These are phyloP conservation scores for Aurantiochytrium sp. DNA, from an alignment of 108 stramenopile genomes.

Conservation along the genomic window DNA sequence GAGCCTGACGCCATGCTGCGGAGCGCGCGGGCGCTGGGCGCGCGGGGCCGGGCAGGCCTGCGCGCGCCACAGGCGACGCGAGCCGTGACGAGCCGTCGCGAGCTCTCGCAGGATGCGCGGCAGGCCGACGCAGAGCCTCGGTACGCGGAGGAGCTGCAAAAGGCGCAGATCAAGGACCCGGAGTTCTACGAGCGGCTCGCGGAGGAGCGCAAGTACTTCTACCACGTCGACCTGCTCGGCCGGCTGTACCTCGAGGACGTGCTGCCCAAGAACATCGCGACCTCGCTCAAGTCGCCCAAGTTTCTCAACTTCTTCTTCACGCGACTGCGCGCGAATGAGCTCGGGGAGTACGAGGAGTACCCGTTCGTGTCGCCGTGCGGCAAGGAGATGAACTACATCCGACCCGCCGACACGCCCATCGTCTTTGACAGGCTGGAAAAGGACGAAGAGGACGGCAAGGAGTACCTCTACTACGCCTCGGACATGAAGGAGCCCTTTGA, in stretches of 20 bases:
- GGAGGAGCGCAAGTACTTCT: slow-evolving; percentile 33
- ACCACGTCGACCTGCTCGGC: slow-evolving; percentile 29
- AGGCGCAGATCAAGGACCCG: background rate
- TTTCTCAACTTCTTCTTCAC: slow-evolving; percentile 38
- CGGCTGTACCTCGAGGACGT: slow-evolving; percentile 26
- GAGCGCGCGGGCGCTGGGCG: too few relatives aligned
- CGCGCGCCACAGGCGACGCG: too few relatives aligned
- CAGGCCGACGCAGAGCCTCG: background rate
- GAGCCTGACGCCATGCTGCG: too few relatives aligned
- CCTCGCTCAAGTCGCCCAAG: slow-evolving; percentile 32
- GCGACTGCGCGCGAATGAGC: background rate
- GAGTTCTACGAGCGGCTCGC: slow-evolving; percentile 10
- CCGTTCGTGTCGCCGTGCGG: slow-evolving; percentile 24
- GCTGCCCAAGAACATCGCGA: slow-evolving; percentile 37
- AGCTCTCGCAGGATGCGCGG: background rate
- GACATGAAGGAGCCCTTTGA: slow-evolving; percentile 19
- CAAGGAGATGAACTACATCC: slow-evolving; percentile 37
- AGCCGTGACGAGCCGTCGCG: too few relatives aligned
- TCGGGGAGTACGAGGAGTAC: background rate
- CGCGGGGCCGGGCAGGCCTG: too few relatives aligned
- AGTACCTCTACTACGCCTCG: slow-evolving; percentile 19
- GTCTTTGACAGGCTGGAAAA: slow-evolving; percentile 6
- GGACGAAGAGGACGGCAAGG: background rate
- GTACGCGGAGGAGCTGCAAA: slow-evolving; percentile 35
- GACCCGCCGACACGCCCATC: slow-evolving; percentile 17